Evolutionary conservation across 73 alveolate genomes (phyloP), one percentile per base, ranked within the genome.

Genomic region (Effrenium voratum): DNA sequence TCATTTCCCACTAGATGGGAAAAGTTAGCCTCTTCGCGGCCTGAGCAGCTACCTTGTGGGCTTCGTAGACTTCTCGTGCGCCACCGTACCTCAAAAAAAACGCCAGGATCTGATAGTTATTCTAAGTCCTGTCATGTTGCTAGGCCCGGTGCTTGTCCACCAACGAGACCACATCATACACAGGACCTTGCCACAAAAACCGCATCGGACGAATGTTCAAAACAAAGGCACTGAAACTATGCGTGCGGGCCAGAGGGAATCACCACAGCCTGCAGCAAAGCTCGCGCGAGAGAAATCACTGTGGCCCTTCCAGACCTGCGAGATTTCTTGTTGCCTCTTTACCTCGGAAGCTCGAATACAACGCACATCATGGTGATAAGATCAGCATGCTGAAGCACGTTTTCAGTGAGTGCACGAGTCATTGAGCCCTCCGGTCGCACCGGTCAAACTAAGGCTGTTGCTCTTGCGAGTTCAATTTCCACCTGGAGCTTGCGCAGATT

Each of bases 391-490:
- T 28, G 73, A 59, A 26, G 36, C 5, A 59, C 34, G 73, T 10
- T 16, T 19, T 19, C 10, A 13, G 66, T 10, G n/a, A n/a, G n/a
- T n/a, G n/a, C n/a, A n/a, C n/a, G n/a, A n/a, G n/a, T n/a, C n/a
- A n/a, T n/a, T n/a, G n/a, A n/a, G n/a, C n/a, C n/a, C n/a, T n/a
- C n/a, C n/a, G n/a, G n/a, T n/a, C n/a, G n/a, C n/a, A n/a, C n/a
- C n/a, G n/a, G n/a, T n/a, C n/a, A n/a, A n/a, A n/a, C n/a, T n/a
- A n/a, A n/a, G n/a, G n/a, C n/a, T n/a, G 52, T 52, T 8, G 75
- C 96, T 28, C 96, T 68, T 8, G 96, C 96, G 87, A 90, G 86
- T 52, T 90, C 96, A 28, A 90, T 90, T 49, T 90, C 96, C n/a
- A 90, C 96, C 96, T 90, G 81, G 34, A 32, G 19, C n/a, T n/a